phyloP scores from a whole-genome alignment of 2,329 filamentous ascomycete genomes.

The Fusarium anthophilum region DNA sequence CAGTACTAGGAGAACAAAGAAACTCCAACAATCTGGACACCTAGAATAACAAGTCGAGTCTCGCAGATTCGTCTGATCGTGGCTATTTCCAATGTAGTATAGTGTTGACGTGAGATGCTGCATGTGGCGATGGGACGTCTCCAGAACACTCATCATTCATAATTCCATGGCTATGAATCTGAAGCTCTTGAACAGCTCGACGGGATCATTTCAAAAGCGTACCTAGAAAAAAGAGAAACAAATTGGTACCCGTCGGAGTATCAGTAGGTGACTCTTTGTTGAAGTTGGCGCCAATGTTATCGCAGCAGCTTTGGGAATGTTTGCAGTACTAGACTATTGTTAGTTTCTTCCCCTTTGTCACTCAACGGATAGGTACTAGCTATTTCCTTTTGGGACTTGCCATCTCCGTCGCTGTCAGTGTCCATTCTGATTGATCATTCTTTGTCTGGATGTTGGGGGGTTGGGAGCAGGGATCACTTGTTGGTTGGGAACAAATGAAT shows the following conservation, averaged over 20 bases:
- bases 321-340: not conserved
- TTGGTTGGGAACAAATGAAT: not conserved
- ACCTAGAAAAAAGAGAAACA: not conserved
- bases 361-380: too few species aligned
- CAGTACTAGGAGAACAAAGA: not conserved
- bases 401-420: not conserved
- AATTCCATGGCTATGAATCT: not conserved
- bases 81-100: not conserved
- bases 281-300: not conserved
- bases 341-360: not conserved
- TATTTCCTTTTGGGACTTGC: too few species aligned
- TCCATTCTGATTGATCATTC: not conserved
- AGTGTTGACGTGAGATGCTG: not conserved
- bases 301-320: not conserved
- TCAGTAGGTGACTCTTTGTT: not conserved
- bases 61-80: rapidly evolving
- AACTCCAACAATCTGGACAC: not conserved
- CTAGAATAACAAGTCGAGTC: too few species aligned
- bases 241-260: not conserved
- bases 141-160: not conserved
- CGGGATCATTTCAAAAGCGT: rapidly evolving
- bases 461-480: not conserved
- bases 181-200: not conserved
- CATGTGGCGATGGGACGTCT: not conserved
- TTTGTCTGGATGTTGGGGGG: not conserved